Base-by-base conservation (phyloP, 257 asterid genomes). In the Petrea volubilis region DNA sequence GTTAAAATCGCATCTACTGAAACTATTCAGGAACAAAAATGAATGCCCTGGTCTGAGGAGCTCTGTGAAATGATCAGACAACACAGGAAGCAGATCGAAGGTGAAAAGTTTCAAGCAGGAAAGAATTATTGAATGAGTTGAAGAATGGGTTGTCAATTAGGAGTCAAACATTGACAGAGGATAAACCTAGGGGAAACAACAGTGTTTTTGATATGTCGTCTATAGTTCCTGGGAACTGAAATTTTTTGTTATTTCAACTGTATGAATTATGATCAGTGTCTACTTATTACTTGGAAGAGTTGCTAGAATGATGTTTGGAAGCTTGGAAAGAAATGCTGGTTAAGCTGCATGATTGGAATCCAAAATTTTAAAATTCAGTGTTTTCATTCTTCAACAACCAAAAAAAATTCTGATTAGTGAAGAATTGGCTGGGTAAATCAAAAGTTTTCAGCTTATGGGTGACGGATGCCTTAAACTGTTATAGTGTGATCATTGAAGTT, bases 101-200 rank as follows among this genome's bases (percentile, higher is more conserved):
- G 77, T 73, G 51, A 57, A 75, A 29, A 3, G 6, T 60, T 65
- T 27, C 73, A 59, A 80, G 88, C 60, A 76, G 80, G 87, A 65
- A 75, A 47, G 86, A 82, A 69, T 61, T 81, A 36, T 71, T 81
- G 73, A 76, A 83, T 69, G 80, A 76, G 34, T 44, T 80, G 77
- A 84, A 74, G 84, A 78, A 68, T 52, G 81, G 69, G 10, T 34
- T 57, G 79, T 63, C 36, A 67, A 68, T 71, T 70, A 60, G 40
- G 85, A 74, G 5, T 9, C 41, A 70, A 23, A 11, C 17, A 6
- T 29, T 58, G 31, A 3, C 28, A 68, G 8, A 73, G 25, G n/a
- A 11, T 18, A 41, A 18, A 73, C 65, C 31, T 41, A 21, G 47
- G 7, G 70, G 58, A 24, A 50, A 57, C n/a, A 25, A 24, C 60